Conservation (phyloP, 805 yeast species). For the Cyberlindnera euphorbiiphila region DNA sequence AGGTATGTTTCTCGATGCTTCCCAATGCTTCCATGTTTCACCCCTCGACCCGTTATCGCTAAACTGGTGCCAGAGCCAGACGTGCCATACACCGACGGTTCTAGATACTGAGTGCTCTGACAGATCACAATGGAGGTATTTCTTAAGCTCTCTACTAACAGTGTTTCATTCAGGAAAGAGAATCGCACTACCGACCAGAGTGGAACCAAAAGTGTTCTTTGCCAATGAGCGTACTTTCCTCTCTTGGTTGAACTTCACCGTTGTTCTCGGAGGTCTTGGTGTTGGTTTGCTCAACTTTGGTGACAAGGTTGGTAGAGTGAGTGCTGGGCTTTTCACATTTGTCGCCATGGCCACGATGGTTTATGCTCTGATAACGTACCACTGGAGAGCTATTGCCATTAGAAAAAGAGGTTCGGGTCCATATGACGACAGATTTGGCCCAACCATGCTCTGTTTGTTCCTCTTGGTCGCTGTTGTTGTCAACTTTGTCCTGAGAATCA, state of each 20-base stretch:
- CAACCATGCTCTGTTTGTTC: slow-evolving; percentile 94
- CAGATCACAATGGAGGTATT: no score
- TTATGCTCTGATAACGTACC: slow-evolving; percentile 92
- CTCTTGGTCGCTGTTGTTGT: slow-evolving; percentile 89
- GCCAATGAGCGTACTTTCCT: slow-evolving; percentile 98
- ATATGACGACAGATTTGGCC: slow-evolving; percentile 98
- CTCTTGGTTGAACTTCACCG: slow-evolving; percentile 99
- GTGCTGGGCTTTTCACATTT: slow-evolving; percentile 91
- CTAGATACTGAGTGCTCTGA: no score
- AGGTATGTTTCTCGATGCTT: slow-evolving; percentile 43
- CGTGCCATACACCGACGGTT: no score
- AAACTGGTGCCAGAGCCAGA: no score
- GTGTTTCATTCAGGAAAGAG: slow-evolving; percentile 55
- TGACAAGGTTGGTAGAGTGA: slow-evolving; percentile 85
- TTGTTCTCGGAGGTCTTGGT: slow-evolving; percentile 92
- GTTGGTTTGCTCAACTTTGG: slow-evolving; percentile 96
- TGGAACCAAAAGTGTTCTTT: slow-evolving; percentile 97
- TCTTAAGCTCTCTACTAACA: no score
- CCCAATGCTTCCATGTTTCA: no score
- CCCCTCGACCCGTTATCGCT: no score
- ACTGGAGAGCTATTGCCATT: slow-evolving; percentile 99
- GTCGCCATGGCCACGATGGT: slow-evolving; percentile 98
- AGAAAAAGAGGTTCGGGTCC: slow-evolving; percentile 98
- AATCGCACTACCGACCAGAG: slow-evolving; percentile 96
- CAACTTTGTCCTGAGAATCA: slow-evolving; percentile 74